Percentiles rank a stretch among this genome's conserved stretches.
phyloP scores from a whole-genome alignment of 192 early-diverging fungal genomes.

The Coemansia aciculifera region DNA sequence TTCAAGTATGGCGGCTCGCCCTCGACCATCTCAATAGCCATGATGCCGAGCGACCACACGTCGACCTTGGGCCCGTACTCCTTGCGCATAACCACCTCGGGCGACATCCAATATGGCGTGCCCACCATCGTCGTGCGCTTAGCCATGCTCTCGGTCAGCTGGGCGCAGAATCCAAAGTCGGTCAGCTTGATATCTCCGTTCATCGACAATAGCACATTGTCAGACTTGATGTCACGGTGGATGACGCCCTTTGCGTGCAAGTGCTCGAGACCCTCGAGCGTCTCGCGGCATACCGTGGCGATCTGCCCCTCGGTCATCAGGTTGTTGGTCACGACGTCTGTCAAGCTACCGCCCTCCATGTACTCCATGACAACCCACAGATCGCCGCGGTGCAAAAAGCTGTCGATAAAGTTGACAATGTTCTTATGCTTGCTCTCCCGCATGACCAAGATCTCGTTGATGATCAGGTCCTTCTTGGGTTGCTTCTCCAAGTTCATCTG shows the following conservation, averaged over 20 bases:
- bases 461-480: conserved; percentile 85
- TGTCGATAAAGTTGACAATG: conserved; percentile 96
- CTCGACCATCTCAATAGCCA: conserved; percentile 98
- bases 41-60: conserved; percentile 93
- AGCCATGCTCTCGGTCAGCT: conserved; percentile 75
- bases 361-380: conserved; percentile 99
- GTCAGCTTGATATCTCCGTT: conserved; percentile 84
- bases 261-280: conserved; percentile 73
- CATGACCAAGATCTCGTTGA: conserved; percentile 95
- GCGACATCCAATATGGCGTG: conserved; percentile 89
- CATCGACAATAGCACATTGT: conserved; percentile 83
- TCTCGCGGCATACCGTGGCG: conserved; percentile 87
- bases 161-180: conserved; percentile 95
- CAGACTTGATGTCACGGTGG: conserved; percentile 89
- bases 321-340: conserved; percentile 97
- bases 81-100: conserved; percentile 82
- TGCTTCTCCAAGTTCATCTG: conserved; percentile 87
- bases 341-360: conserved; percentile 98
- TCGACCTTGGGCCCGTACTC: conserved; percentile 78
- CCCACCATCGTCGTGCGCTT: conserved; percentile 89
- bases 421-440: conserved; percentile 90
- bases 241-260: conserved; percentile 83
- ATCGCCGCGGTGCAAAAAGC: conserved; percentile 83
- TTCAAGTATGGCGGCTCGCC: conserved; percentile 94
- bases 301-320: conserved; percentile 92